Evolutionary conservation across 257 asterid genomes (phyloP).

Genomic region (Rehmannia glutinosa): DNA sequence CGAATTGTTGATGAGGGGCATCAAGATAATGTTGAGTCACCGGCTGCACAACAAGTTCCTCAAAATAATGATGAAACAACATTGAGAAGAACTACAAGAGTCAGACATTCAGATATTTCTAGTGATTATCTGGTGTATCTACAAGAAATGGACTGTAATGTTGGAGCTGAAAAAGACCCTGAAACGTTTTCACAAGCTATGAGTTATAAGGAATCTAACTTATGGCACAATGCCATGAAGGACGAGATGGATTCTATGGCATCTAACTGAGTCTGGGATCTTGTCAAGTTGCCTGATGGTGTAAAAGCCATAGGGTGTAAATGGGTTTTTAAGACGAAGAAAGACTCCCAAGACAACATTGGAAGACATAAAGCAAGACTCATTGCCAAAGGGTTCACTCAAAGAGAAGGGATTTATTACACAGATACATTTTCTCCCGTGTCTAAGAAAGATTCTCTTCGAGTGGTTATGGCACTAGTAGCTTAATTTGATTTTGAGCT

Average conservation of each 20-base stretch:
- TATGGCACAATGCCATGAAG: not conserved
- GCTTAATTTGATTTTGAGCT: not conserved
- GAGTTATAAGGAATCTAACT: not conserved
- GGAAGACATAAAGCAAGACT: not conserved
- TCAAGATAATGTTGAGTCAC: no score
- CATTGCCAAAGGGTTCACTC: not conserved
- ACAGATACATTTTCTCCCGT: not conserved
- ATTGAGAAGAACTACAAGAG: not conserved
- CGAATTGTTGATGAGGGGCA: not conserved
- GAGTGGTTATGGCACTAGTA: not conserved
- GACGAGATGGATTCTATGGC: not conserved
- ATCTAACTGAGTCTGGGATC: not conserved
- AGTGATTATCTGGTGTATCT: not conserved
- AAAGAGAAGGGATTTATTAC: not conserved
- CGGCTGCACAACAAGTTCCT: not conserved
- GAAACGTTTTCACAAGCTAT: not conserved
- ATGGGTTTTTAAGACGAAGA: not conserved
- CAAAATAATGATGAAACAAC: not conserved
- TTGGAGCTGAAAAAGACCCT: not conserved
- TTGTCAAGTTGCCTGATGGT: not conserved
- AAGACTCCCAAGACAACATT: not conserved
- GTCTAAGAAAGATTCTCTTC: not conserved
- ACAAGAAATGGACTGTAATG: not conserved
- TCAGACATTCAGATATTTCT: not conserved
- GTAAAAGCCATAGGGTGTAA: not conserved